Evolutionary conservation across 805 yeast species (phyloP).

Genomic region (Myxozyma mucilagina): DNA sequence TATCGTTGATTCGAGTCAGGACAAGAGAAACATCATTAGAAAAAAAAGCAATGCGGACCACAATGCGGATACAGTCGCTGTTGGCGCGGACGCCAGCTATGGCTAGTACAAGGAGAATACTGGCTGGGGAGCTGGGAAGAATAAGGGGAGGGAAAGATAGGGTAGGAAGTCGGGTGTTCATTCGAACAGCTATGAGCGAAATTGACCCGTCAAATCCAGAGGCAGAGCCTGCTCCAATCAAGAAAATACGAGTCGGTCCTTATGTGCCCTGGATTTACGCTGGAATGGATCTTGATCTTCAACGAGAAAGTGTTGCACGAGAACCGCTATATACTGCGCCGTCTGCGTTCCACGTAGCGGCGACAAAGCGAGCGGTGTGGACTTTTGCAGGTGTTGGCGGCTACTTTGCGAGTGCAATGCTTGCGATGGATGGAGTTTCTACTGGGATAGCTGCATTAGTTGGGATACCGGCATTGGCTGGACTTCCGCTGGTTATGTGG

Average conservation of each 20-base stretch:
- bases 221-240: conserved; percentile 9
- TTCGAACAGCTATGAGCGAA: conserved; percentile 22
- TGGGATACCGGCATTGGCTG: conserved; percentile 49
- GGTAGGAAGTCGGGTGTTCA: background rate
- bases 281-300: conserved; percentile 8
- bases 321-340: conserved; percentile 34
- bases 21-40: too few relatives aligned
- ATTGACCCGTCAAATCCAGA: conserved; percentile 27
- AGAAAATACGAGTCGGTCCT: conserved; percentile 13
- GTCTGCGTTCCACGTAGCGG: conserved; percentile 34
- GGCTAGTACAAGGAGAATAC: background rate
- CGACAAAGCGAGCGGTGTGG: conserved; percentile 33
- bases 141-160: background rate
- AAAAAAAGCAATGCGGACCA: too few relatives aligned
- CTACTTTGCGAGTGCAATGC: conserved; percentile 28
- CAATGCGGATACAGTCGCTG: too few relatives aligned
- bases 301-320: conserved; percentile 21
- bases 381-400: conserved; percentile 29
- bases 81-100: background rate
- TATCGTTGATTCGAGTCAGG: too few relatives aligned
- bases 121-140: background rate
- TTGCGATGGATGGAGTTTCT: conserved; percentile 46
- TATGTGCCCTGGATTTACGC: conserved; percentile 21
- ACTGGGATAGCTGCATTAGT: conserved; percentile 49
- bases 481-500: conserved; percentile 58